Evolutionary conservation across 2,329 filamentous ascomycete genomes (phyloP), one percentile per base, ranked within the genome.

Genomic region (Xylariomycetidae sp.): DNA sequence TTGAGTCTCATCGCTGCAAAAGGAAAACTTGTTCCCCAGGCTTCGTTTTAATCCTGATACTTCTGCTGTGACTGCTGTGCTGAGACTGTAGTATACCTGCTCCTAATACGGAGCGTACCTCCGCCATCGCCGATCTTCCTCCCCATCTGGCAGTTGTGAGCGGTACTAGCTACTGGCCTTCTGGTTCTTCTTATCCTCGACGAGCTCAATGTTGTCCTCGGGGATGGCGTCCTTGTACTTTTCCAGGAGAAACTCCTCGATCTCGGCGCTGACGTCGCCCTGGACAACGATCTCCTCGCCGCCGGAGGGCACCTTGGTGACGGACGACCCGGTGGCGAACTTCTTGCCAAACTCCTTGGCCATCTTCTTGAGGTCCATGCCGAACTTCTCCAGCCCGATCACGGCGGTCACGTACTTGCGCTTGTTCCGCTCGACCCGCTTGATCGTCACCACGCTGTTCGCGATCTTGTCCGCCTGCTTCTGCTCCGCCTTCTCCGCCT

Each of bases 271-370:
- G 42, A 98, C 80, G 64, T 98, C 92, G 20, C 92, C 92, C 65
- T 98, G 92, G 14, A 98, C 87, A 4, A 94, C 93, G 57, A 98
- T 96, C 65, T 96, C 92, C 63, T 98, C 92, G 13, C 85, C 85
- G 15, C 86, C 87, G 35, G 79, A 80, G 0, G 87, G 75, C 2
- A 84, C 76, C 66, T 95, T 95, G 7, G 90, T 96, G 27, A 98
- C 92, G 27, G 82, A 89, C 12, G 81, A 83, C 1, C 92, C 92
- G 8, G 92, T 96, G 19, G 92, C 92, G 56, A 98, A 96, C 65
- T 95, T 96, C 76, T 96, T 98, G 43, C 92, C 92, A 48, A 96
- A 81, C 54, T 96, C 92, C 70, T 96, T 96, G 38, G 89, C 82
- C 6, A 94, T 74, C 68, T 95, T 96, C 64, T 98, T 98, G 53